These are phyloP conservation scores for Pseudomonodictys pantanalensis DNA, from an alignment of 495 filamentous ascomycete species.

Conservation along the genomic window DNA sequence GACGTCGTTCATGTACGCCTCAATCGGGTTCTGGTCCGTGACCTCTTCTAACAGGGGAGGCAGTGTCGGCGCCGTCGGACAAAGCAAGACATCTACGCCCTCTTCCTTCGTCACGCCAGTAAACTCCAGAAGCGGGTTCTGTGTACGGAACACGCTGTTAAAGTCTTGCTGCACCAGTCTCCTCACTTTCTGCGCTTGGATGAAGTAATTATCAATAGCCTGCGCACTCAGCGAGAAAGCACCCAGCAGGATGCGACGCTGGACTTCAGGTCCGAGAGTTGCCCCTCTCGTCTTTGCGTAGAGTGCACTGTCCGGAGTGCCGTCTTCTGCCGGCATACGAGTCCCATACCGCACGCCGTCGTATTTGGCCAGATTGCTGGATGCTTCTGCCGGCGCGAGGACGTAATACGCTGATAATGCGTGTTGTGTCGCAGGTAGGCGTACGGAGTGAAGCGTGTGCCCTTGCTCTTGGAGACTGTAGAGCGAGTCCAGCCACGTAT, in stretches of 20 bases:
- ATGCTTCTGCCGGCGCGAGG: constrained; percentile 90
- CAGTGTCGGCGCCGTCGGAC: constrained; percentile 76
- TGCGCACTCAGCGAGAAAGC: constrained; percentile 86
- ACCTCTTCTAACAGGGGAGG: constrained; percentile 61
- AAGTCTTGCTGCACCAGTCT: constrained; percentile 84
- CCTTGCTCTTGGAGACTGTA: constrained; percentile 56
- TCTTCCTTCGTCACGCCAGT: constrained; percentile 45
- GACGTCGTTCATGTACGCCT: constrained; percentile 85
- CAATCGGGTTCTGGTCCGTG: constrained; percentile 44
- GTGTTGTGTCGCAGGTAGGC: constrained; percentile 77
- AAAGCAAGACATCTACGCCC: constrained; percentile 79
- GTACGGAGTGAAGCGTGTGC: constrained; percentile 68
- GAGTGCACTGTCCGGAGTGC: constrained; percentile 46
- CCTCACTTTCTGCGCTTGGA: constrained; percentile 85
- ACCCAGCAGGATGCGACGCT: constrained; percentile 80
- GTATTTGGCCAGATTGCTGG: constrained; percentile 96
- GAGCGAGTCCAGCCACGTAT: constrained; percentile 64
- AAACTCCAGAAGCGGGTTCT: constrained; percentile 60
- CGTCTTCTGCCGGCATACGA: constrained; percentile 41
- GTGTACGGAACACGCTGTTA: constrained; percentile 65
- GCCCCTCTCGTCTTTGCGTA: constrained; percentile 70
- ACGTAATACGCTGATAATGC: constrained; percentile 94
- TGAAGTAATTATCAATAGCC: constrained; percentile 94
- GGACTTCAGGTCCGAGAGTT: constrained; percentile 81
- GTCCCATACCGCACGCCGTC: constrained; percentile 89